Evolutionary conservation across 768 basidiomycete genomes (phyloP), one percentile per base, ranked within the genome.

Genomic region (Aureoboletus auriporus): DNA sequence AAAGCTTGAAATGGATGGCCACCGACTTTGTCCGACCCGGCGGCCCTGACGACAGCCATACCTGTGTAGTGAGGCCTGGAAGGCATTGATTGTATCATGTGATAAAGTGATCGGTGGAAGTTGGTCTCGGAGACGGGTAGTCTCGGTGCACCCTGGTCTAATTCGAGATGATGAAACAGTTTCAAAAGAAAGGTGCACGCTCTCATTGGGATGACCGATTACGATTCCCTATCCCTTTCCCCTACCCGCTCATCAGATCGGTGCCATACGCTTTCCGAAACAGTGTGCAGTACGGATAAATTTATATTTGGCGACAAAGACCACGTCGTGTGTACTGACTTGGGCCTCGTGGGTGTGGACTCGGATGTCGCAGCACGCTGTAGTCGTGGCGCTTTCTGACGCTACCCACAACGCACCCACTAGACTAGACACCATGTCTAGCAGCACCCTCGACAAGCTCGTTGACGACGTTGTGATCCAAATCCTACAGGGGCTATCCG

Each of bases 391-490:
- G 30, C 44, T 50, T 41, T 46, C 43, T 17, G 20, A 27, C 34
- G 20, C 23, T 20, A 44, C 37, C 28, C 38, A 44, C 37, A 31
- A 16, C 35, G 28, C 37, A n/a, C 16, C 35, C 27, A 23, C 42
- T 11, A 26, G 26, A 5, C 7, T 39, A 10, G 9, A 9, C 44
- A 2, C 26, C 44, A 49, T 48, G 47, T 12, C 46, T n/a, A 46
- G 27, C 44, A 34, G 30, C 44, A 49, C 52, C 31, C 28, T 64
- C 0, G 65, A 64, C 48, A 52, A n/a, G 23, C 52, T 64, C 14
- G 59, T 60, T 33, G 63, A 64, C n/a, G 63, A 64, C 29, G 33
- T 64, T 38, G n/a, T 64, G 10, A 45, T 64, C 16, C 57, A 54
- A 5, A 50, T 64, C 12, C 14, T 64, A 4, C 53, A 53, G 27